A percentile compares a stretch with the other conserved stretches of the same genome.
Evolutionary conservation across 164 flowering plant genomes (phyloP).

Genomic region (Taxillus chinensis): DNA sequence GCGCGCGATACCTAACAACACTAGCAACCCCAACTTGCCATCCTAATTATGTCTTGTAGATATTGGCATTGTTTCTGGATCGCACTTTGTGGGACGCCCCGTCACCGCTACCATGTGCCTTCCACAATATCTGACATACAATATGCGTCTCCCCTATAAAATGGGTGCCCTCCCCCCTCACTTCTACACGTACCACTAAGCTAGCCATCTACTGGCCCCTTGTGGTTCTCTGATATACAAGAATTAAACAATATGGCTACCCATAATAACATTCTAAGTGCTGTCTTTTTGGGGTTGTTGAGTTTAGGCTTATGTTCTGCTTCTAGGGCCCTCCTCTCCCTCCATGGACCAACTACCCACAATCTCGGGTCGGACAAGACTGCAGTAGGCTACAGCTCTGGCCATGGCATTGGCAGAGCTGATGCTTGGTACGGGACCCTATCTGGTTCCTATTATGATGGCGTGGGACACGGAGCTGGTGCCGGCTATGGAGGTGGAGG

Average conservation of each 20-base stretch:
- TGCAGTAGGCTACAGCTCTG: no score
- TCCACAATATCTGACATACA: no score
- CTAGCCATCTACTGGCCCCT: not conserved
- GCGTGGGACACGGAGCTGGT: constrained; percentile 1
- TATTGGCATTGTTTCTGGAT: no score
- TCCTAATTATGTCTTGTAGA: no score
- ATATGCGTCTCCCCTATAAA: no score
- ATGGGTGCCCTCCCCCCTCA: no score
- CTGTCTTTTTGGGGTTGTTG: constrained; percentile 19
- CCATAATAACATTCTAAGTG: constrained; percentile 10
- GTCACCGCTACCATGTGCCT: no score
- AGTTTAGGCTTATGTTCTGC: constrained; percentile 25
- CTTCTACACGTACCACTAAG: no score
- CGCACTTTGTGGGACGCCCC: no score
- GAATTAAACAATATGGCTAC: constrained; percentile 19
- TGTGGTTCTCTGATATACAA: constrained; percentile 2
- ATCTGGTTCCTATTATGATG: constrained; percentile 7
- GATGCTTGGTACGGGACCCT: not conserved
- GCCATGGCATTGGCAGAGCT: not conserved
- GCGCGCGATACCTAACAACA: no score
- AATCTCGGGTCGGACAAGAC: no score
- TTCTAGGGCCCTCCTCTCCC: constrained; percentile 20
- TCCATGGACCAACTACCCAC: not conserved
- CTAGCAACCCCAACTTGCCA: no score
- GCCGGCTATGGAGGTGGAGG: constrained; percentile 9